A percentile compares a stretch with the other conserved stretches of the same genome.
Evolutionary conservation across 306 rosid species (phyloP).

Genomic region (Cucumis cinereus): DNA sequence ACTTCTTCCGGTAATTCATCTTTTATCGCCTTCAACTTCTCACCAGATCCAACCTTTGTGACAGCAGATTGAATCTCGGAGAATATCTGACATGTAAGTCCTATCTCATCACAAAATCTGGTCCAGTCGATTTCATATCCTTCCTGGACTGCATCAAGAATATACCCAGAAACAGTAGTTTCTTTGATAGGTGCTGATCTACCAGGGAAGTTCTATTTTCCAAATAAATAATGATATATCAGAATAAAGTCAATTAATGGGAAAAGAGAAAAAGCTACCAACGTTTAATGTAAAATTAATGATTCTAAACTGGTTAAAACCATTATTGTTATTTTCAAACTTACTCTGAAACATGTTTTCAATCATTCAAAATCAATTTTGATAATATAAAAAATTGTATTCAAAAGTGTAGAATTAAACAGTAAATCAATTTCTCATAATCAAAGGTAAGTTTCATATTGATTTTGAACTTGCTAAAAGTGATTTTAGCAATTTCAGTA

Average conservation of each 20-base stretch:
- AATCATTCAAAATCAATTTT: too few relatives aligned
- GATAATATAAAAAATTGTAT: too few relatives aligned
- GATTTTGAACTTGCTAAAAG: too few relatives aligned
- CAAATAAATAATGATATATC: constrained; percentile 5
- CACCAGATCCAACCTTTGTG: constrained; percentile 58
- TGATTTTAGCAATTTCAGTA: too few relatives aligned
- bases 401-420: too few relatives aligned
- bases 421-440: too few relatives aligned
- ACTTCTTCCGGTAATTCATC: constrained; percentile 71
- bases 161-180: constrained; percentile 56
- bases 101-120: constrained; percentile 42
- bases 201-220: constrained; percentile 43
- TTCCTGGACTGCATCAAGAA: constrained; percentile 65
- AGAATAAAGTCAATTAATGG: background rate
- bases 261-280: background rate
- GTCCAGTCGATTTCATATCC: constrained; percentile 66
- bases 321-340: too few relatives aligned
- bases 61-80: constrained; percentile 49
- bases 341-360: too few relatives aligned
- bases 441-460: too few relatives aligned
- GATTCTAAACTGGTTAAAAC: too few relatives aligned
- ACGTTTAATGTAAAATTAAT: background rate
- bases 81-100: constrained; percentile 31
- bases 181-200: constrained; percentile 80
- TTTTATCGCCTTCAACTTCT: constrained; percentile 80